A percentile compares a stretch with the other conserved stretches of the same genome.
Evolutionary conservation across 2,329 filamentous ascomycete genomes (phyloP).

Genomic region (Alternaria incomplexa): DNA sequence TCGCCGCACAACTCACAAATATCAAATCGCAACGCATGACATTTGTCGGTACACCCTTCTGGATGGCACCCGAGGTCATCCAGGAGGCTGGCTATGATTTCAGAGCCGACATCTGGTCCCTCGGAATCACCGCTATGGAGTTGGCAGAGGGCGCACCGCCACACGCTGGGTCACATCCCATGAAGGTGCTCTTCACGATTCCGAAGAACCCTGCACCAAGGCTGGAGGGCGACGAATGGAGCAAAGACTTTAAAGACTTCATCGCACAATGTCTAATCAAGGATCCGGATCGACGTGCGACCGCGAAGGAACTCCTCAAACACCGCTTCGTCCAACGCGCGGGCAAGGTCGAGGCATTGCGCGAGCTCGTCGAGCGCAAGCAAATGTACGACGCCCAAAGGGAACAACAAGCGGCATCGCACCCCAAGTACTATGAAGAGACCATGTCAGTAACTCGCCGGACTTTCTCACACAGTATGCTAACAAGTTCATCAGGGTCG

Average conservation of each 20-base stretch:
- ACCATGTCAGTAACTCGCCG: conserved; percentile 65
- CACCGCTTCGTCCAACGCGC: conserved; percentile 88
- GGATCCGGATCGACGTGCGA: conserved; percentile 82
- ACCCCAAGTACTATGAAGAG: conserved; percentile 90
- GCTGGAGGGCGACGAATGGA: conserved; percentile 80
- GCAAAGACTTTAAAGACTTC: conserved; percentile 93
- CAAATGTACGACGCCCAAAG: conserved; percentile 81
- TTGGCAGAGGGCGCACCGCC: conserved; percentile 90
- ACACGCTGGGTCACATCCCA: conserved; percentile 93
- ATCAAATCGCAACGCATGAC: conserved; percentile 98
- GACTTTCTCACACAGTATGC: neutral
- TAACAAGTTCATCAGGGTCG: conserved; percentile 57
- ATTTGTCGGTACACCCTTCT: conserved; percentile 98
- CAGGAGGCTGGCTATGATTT: conserved; percentile 98
- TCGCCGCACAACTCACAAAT: conserved; percentile 94
- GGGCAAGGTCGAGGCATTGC: conserved; percentile 84
- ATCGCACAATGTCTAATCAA: conserved; percentile 89
- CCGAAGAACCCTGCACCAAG: conserved; percentile 87
- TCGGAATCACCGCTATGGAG: conserved; percentile 93
- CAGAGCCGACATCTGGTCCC: conserved; percentile 96
- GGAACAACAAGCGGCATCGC: conserved; percentile 60
- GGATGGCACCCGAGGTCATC: conserved; percentile 99
- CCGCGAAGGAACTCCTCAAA: conserved; percentile 83
- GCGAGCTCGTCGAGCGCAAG: conserved; percentile 83
- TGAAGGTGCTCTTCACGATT: conserved; percentile 97